phyloP scores from a whole-genome alignment of 2,329 filamentous ascomycete species.

The Fusarium sp. region DNA sequence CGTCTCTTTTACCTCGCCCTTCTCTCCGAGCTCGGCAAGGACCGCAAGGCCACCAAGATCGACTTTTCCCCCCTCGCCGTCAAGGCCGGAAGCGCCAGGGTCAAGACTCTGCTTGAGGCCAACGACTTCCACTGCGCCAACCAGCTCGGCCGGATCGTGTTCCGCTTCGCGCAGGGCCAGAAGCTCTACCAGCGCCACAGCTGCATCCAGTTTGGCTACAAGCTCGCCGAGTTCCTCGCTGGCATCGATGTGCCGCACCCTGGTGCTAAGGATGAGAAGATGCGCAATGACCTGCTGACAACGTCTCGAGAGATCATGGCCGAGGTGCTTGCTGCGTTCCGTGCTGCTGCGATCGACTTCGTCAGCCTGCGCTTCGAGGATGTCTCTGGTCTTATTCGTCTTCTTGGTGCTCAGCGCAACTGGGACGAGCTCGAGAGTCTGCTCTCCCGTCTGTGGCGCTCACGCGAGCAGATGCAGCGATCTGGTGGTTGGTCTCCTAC shows the following conservation, averaged over 20 bases:
- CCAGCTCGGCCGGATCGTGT: conserved; percentile 56
- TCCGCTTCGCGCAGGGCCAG: conserved; percentile 56
- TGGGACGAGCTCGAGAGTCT: conserved; percentile 57
- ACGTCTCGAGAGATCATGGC: conserved; percentile 42
- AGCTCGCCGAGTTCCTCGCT: conserved; percentile 58
- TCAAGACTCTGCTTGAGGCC: conserved; percentile 52
- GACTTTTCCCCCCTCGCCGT: conserved; percentile 55
- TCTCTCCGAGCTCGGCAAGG: conserved; percentile 52
- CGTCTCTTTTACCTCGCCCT: conserved; percentile 56
- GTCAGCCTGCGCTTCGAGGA: conserved; percentile 57
- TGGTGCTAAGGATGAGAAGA: conserved; percentile 44
- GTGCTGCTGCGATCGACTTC: conserved; percentile 57
- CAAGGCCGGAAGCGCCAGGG: conserved; percentile 44
- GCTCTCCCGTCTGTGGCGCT: conserved; percentile 37
- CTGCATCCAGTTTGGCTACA: conserved; percentile 58
- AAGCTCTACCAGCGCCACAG: conserved; percentile 54
- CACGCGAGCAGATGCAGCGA: conserved; percentile 36
- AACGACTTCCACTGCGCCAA: conserved; percentile 55
- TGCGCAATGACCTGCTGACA: conserved; percentile 30
- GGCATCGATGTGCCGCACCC: conserved; percentile 52
- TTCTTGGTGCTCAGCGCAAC: conserved; percentile 61
- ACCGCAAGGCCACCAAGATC: conserved; percentile 46
- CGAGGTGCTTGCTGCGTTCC: conserved; percentile 56
- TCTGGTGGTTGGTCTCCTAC: conserved; percentile 37
- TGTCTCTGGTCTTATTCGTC: conserved; percentile 56